These are phyloP conservation scores for Malus hybrid DNA, from an alignment of 331 rosid genomes.

Conservation along the genomic window DNA sequence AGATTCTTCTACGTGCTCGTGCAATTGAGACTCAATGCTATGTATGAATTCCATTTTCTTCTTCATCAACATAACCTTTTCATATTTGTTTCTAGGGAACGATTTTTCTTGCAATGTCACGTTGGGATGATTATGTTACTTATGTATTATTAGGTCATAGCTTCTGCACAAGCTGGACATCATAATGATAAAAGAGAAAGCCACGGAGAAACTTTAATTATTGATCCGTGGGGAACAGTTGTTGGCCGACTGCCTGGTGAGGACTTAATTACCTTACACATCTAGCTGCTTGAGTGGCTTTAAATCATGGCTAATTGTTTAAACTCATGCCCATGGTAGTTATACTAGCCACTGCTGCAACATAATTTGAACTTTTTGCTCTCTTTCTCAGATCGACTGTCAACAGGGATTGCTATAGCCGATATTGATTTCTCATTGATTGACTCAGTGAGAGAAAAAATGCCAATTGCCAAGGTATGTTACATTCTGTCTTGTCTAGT, in stretches of 20 bases:
- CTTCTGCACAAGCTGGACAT: conserved; percentile 85
- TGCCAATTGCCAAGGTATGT: conserved; percentile 79
- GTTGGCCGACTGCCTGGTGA: conserved; percentile 77
- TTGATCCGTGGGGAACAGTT: conserved; percentile 93
- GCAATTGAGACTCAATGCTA: conserved; percentile 96
- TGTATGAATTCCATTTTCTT: conserved; percentile 35
- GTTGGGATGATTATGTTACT: conserved; percentile 18
- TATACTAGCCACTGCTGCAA: not conserved
- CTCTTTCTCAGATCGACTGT: conserved; percentile 54
- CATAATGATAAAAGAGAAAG: conserved; percentile 80
- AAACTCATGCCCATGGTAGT: not conserved
- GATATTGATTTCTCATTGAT: conserved; percentile 74
- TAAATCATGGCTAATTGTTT: not conserved
- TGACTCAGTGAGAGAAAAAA: conserved; percentile 72
- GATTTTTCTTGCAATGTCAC: not conserved
- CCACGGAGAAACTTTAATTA: conserved; percentile 78
- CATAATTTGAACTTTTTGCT: conserved; percentile 3
- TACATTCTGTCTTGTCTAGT: conserved; percentile 14
- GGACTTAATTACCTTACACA: conserved; percentile 15
- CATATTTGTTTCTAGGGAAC: not conserved
- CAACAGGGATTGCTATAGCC: conserved; percentile 78
- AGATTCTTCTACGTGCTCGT: conserved; percentile 89
- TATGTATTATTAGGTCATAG: conserved; percentile 63
- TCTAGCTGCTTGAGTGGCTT: not conserved
- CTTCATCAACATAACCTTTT: not conserved